Evolutionary conservation across 768 basidiomycete genomes (phyloP), one percentile per base, ranked within the genome.

Genomic region (Amanita polypyramis): DNA sequence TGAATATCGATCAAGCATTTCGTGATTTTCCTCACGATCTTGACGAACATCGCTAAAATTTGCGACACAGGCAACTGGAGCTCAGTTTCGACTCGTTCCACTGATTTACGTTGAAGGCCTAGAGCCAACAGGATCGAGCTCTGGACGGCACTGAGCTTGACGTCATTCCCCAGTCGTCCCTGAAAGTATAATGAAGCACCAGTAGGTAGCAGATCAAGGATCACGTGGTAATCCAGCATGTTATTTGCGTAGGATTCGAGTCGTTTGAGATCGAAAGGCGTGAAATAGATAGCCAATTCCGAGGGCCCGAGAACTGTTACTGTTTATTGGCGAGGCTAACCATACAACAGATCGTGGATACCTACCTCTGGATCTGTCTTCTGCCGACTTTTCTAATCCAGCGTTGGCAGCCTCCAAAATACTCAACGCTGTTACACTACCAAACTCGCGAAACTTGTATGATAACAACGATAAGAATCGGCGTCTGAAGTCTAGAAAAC

Each of bases 231-330:
- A 64, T 98, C 96, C 35, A 98, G 74, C 79, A 86, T 83, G 60
- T 92, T 92, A 62, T 96, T 93, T 0, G 92, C 86, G 54, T 99
- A 99, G 4, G 95, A 88, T 56, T 94, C 87, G 11, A 99, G 75
- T 1, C 96, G 84, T 63, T 98, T 97, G 56, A 98, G 74, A 63
- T 98, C 96, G 62, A 95, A 98, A 0, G 96, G 91, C 0, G 90
- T 83, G 48, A 94, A 61, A 5, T 86, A 61, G 40, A 82, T 68
- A 1, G 77, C 68, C 60, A 88, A 63, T 39, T 73, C 62, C 20
- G 56, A 54, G 6, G 71, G 57, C 20, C 57, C 56, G n/a, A 72
- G 55, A 27, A 59, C 71, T 69, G 51, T 45, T 19, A 5, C 21
- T 21, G 45, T 33, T 30, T 36, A 51, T 43, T 14, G 43, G 19